Evolutionary conservation across 164 flowering plant species (phyloP), one percentile per base, ranked within the genome.

Genomic region (Tinospora cordifolia): DNA sequence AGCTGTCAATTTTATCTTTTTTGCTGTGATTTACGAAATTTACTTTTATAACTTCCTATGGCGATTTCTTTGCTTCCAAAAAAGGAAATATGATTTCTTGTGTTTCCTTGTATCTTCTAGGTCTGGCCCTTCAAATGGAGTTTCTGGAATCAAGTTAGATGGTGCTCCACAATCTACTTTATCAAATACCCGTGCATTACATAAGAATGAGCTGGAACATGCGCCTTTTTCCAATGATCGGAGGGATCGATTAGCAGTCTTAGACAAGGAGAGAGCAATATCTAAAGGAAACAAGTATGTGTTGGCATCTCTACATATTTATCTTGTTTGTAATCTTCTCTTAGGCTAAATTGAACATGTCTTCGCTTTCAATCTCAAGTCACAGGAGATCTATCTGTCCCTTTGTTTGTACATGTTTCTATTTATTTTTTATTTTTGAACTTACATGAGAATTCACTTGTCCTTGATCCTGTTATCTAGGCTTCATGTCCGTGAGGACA

Each of bases 121-220:
- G 71, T 79, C 86, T 38, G 91, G 88, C 69, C 80, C 84, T 69
- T 77, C 76, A 34, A 79, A 71, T 78, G 80, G 80, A 65, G 51
- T 77, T 60, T 70, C 63, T 77, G 83, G 83, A 22, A 74, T 44
- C 38, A 88, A 83, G 79, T 79, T 77, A 63, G 91, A 89, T 77
- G 78, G 75, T 68, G 59, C 69, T 68, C 72, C 87, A 46, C 78
- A 80, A 51, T 69, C 86, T 54, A 75, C 74, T 69, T 67, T 73
- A 77, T 67, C 82, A 69, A 80, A 70, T 77, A 72, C 66, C 54
- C 87, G 87, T 8, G 46, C 74, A 22, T 67, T 74, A 59, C 73
- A 71, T 10, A 88, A 80, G 79, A 84, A 72, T 79, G 93, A 87
- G 66, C 69, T 73, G 49, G 92, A 88, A 36, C 84, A 80, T 74